Evolutionary conservation across 2,329 filamentous ascomycete species (phyloP).

Genomic region (Rutstroemia sp.): DNA sequence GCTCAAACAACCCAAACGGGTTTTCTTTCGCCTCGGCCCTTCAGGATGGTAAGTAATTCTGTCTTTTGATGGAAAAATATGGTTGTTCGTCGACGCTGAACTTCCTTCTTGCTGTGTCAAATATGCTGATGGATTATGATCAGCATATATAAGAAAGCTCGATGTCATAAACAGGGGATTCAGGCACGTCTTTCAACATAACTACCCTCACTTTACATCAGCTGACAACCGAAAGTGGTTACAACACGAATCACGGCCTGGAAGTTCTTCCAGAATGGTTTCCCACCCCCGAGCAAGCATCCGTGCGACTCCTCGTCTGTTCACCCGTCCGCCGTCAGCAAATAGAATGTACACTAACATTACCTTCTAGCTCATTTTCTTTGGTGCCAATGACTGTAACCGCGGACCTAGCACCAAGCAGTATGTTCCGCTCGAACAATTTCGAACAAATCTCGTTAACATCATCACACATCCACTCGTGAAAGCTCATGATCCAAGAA

Average conservation of each 20-base stretch:
- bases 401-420: slow-evolving; percentile 54
- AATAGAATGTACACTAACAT: not conserved
- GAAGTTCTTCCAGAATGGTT: slow-evolving; percentile 14
- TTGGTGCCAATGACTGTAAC: slow-evolving; percentile 85
- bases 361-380: slow-evolving; percentile 46
- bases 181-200: not conserved
- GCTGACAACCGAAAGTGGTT: slow-evolving; percentile 13
- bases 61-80: not conserved
- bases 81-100: too few relatives aligned
- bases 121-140: not conserved
- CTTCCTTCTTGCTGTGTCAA: not conserved
- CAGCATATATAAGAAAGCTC: slow-evolving; percentile 2
- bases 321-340: not conserved
- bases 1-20: slow-evolving; percentile 16
- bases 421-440: slow-evolving; percentile 66
- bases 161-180: slow-evolving; percentile 22
- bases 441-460: slow-evolving; percentile 59
- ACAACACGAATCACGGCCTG: slow-evolving; percentile 20
- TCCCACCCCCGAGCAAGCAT: slow-evolving; percentile 20
- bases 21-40: slow-evolving; percentile 22
- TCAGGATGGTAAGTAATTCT: slow-evolving; percentile 14
- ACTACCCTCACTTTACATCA: not conserved
- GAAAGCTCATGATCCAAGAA: slow-evolving; percentile 59
- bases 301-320: slow-evolving; percentile 36
- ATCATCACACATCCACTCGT: slow-evolving; percentile 68